Percentiles rank a stretch among this genome's conserved stretches.
These are phyloP conservation scores for Rhizopus arrhizus DNA, from an alignment of 371 early-diverging fungal species.

Conservation along the genomic window DNA sequence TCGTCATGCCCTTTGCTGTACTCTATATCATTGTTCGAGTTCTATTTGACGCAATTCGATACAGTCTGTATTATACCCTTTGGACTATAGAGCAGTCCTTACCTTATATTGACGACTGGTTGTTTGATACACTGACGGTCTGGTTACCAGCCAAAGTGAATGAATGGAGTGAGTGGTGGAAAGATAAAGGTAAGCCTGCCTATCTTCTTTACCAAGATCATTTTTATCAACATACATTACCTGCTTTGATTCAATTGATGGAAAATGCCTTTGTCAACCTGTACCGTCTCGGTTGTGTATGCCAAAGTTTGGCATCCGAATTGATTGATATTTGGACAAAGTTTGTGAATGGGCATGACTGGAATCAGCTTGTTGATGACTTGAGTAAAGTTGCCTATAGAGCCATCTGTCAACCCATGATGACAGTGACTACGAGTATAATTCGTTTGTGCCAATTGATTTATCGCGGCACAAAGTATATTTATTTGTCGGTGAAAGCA, in stretches of 20 bases:
- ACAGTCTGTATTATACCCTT: slow-evolving; percentile 22
- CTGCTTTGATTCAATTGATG: too few relatives aligned
- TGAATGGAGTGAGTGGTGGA: slow-evolving; percentile 32
- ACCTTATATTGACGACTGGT: slow-evolving; percentile 43
- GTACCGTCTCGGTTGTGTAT: too few relatives aligned
- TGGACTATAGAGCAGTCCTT: slow-evolving; percentile 32
- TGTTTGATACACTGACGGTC: slow-evolving; percentile 37
- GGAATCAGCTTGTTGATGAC: slow-evolving; percentile 30
- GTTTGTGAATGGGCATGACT: slow-evolving; percentile 32
- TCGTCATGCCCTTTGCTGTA: slow-evolving; percentile 38
- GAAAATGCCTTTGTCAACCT: too few relatives aligned
- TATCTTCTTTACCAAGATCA: neutral
- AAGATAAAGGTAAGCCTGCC: slow-evolving; percentile 16
- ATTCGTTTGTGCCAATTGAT: slow-evolving; percentile 15
- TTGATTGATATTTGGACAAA: neutral
- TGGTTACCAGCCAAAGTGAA: slow-evolving; percentile 25
- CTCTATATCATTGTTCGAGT: slow-evolving; percentile 31
- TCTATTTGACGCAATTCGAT: slow-evolving; percentile 21
- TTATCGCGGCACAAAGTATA: slow-evolving; percentile 18
- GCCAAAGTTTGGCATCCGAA: too few relatives aligned
- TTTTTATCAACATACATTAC: neutral
- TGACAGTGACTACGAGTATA: slow-evolving; percentile 10
- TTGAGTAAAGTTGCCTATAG: slow-evolving; percentile 17
- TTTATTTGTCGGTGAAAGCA: slow-evolving; percentile 12
- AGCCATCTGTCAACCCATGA: slow-evolving; percentile 21